Conservation (phyloP, 768 basidiomycete species). For the Lactarius sp. region DNA sequence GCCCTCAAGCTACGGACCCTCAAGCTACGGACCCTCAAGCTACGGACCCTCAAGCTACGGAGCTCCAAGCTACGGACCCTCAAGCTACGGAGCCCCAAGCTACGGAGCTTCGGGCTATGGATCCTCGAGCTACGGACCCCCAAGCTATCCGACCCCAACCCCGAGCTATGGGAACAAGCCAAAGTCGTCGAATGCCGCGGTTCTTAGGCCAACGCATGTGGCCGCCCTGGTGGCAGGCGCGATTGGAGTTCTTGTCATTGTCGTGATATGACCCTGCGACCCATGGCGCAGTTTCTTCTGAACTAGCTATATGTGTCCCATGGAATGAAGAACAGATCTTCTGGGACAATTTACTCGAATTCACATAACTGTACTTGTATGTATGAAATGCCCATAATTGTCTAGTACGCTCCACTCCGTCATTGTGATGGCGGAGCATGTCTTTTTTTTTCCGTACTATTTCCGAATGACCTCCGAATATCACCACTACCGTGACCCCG, state of each 20-base stretch:
- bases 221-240: conserved; percentile 10
- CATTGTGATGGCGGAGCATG: too few species aligned
- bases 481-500: too few species aligned
- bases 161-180: neutral
- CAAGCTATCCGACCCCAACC: too few species aligned
- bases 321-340: neutral
- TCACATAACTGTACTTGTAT: neutral
- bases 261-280: neutral
- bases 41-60: neutral
- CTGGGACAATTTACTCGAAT: neutral
- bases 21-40: too few species aligned
- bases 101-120: neutral
- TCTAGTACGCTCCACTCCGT: too few species aligned
- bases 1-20: neutral
- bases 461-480: too few species aligned
- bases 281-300: neutral
- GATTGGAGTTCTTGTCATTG: neutral
- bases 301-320: neutral
- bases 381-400: too few species aligned
- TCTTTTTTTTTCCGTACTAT: too few species aligned
- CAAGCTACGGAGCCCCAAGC: too few species aligned
- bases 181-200: neutral
- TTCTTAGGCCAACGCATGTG: neutral
- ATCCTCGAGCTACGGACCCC: too few species aligned
- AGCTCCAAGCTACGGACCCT: too few species aligned